A percentile compares a stretch with the other conserved stretches of the same genome.
phyloP scores from a whole-genome alignment of 805 yeast species.

The Starmerella riodocensis region DNA sequence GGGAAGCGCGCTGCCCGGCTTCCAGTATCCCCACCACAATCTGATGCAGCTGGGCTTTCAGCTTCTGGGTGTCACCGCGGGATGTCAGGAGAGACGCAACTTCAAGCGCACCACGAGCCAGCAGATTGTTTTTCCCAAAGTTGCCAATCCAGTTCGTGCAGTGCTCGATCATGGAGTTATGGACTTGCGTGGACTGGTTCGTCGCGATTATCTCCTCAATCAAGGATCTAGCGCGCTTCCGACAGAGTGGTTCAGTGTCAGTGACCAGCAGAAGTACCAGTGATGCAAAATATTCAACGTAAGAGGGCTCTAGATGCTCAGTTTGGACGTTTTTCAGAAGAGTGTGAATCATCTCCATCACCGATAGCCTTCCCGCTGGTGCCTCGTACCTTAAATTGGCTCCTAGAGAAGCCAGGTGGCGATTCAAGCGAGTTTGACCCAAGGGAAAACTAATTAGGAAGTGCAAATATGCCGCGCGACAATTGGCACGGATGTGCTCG shows the following conservation, averaged over 20 bases:
- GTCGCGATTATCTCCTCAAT: conserved; percentile 2
- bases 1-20: conserved; percentile 2
- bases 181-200: not conserved
- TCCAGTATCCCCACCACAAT: conserved; percentile 3
- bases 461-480: conserved; percentile 70
- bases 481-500: conserved; percentile 65
- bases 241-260: conserved; percentile 66
- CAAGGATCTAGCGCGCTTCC: conserved; percentile 66
- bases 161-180: conserved; percentile 11
- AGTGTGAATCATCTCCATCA: conserved; percentile 69
- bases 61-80: not conserved
- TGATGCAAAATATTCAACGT: conserved; percentile 71
- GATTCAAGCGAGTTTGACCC: conserved; percentile 70
- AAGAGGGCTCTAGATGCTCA: conserved; percentile 31
- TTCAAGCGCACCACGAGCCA: conserved; percentile 21
- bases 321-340: conserved; percentile 49
- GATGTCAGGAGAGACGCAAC: conserved; percentile 11
- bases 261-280: conserved; percentile 63
- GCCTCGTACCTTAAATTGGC: conserved; percentile 74
- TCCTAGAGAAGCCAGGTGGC: conserved; percentile 68
- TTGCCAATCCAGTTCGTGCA: conserved; percentile 16
- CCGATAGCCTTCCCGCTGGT: conserved; percentile 75
- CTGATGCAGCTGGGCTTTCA: not conserved
- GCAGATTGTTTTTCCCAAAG: conserved; percentile 10
- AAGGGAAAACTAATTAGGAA: conserved; percentile 92